Evolutionary conservation across 106 monocot genomes (phyloP), one percentile per base, ranked within the genome.

Genomic region (Gastrodia elata): DNA sequence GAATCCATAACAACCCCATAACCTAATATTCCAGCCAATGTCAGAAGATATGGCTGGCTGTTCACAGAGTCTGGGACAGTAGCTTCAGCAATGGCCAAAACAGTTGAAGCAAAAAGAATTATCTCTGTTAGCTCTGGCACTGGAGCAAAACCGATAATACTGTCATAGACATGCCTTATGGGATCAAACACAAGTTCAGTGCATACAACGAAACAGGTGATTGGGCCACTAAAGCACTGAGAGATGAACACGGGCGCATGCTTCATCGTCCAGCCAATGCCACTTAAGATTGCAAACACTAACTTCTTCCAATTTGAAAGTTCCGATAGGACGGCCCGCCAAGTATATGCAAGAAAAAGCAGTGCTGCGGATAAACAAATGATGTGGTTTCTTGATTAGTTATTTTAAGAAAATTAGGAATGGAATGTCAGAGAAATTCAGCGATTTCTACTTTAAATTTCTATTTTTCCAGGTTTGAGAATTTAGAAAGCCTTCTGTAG

Each of bases 231-330:
- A 71, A 89, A 71, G 43, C 83, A 82, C 41, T 49, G 84, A 71
- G 74, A 89, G 42, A 85, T 36, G 20, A 85, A 64, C 33, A 83
- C 93, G 25, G 87, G 71, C 2, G 71, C 39, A 71, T 85, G 76
- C 73, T 93, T 89, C 42, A 69, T 70, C 2, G 85, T 16, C 59
- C 89, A 87, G 33, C 71, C 76, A 39, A 81, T 13, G 71, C 81
- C 15, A 56, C 39, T 7, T 10, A 77, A 24, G 42, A 89, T 35
- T 30, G 77, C 77, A 14, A 85, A 1, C 35, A 48, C 69, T 48
- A 80, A 78, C 32, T 76, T 89, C 84, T 87, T 93, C 93, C 93
- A 93, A 39, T 93, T 93, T 33, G 78, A 64, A 38, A 93, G 93
- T 49, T 89, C 87, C 92, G 87, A 93, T 18, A 93, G 71, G 15